phyloP scores from a whole-genome alignment of 2,329 filamentous ascomycete species.

The Stagonosporopsis vannaccii region DNA sequence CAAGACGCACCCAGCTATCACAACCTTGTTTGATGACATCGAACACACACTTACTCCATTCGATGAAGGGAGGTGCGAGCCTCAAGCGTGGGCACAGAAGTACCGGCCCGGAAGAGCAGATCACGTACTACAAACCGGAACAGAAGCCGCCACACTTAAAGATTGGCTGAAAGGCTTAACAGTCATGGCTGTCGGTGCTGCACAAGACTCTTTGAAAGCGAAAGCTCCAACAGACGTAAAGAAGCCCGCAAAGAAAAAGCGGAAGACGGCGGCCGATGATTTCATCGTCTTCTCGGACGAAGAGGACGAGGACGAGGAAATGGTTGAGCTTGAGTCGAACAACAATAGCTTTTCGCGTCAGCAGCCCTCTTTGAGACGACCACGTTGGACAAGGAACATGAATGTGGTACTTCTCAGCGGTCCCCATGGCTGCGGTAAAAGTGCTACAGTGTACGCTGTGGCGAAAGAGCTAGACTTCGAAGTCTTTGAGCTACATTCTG shows the following conservation, averaged over 20 bases:
- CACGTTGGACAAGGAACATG: constrained; percentile 51
- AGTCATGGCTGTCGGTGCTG: constrained; percentile 76
- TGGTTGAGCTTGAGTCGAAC: constrained; percentile 72
- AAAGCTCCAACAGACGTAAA: constrained; percentile 23
- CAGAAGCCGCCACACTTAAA: constrained; percentile 73
- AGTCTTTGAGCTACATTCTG: constrained; percentile 91
- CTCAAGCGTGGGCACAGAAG: constrained; percentile 78
- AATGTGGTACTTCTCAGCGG: constrained; percentile 91
- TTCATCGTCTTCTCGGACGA: constrained; percentile 46
- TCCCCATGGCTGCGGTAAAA: constrained; percentile 90
- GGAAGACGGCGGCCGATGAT: constrained; percentile 57
- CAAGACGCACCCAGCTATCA: constrained; percentile 64
- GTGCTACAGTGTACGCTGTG: constrained; percentile 87
- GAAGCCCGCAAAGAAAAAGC: constrained; percentile 65
- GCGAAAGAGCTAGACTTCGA: constrained; percentile 93
- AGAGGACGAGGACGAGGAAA: constrained; percentile 45
- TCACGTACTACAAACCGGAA: constrained; percentile 78
- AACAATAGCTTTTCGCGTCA: constrained; percentile 64
- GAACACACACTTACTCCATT: constrained; percentile 74
- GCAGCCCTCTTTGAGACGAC: constrained; percentile 44
- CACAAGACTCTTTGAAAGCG: constrained; percentile 43
- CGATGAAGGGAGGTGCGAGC: constrained; percentile 79
- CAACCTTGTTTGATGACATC: constrained; percentile 67
- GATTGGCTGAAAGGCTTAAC: constrained; percentile 82
- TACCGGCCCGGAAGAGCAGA: constrained; percentile 75